Evolutionary conservation across 2,329 filamentous ascomycete genomes (phyloP), one percentile per base, ranked within the genome.

Genomic region (Exophiala calicioides): DNA sequence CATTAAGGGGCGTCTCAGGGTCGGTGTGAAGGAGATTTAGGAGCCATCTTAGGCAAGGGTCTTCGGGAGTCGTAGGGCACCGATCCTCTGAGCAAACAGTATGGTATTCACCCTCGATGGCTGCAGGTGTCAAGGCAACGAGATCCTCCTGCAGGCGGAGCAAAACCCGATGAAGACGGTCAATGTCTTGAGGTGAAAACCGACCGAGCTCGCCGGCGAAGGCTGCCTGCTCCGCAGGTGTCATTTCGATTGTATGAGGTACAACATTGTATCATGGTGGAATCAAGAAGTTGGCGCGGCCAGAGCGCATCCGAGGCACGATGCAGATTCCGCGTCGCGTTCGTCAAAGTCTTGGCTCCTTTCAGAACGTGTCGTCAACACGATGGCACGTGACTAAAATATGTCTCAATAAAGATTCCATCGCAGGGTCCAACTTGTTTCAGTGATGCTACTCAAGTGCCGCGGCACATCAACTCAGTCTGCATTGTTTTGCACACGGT

Each of bases 131-230:
- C 4, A 46, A 33, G 18, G 38, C 39, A 10, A 45, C 12, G n/a
- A 29, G 21, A 13, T 37, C 38, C 26, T 52, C 44, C 13, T 52
- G 44, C 9, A 49, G 21, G 4, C 44, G 32, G n/a, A 52, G 35
- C 12, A 55, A 40, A 23, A 51, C 34, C 12, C 42, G 48, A 13
- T 55, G 39, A 9, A 55, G 15, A 6, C 45, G 52, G 34, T 49
- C 48, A 16, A 55, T 52, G n/a, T 55, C 39, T 23, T 33, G 32
- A 3, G 41, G 40, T 1, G 47, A 44, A 30, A 52, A 55, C 2
- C 27, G 9, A 19, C 21, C 29, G 24, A 55, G 39, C 9, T 36
- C 42, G 20, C 30, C 34, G 7, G 42, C 52, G 26, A 52, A 48
- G 5, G n/a, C 16, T 18, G 48, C 44, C 38, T 43, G 27, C 31